Conservation (phyloP, 2,329 filamentous ascomycete species). For the Alternaria metachromatica region DNA sequence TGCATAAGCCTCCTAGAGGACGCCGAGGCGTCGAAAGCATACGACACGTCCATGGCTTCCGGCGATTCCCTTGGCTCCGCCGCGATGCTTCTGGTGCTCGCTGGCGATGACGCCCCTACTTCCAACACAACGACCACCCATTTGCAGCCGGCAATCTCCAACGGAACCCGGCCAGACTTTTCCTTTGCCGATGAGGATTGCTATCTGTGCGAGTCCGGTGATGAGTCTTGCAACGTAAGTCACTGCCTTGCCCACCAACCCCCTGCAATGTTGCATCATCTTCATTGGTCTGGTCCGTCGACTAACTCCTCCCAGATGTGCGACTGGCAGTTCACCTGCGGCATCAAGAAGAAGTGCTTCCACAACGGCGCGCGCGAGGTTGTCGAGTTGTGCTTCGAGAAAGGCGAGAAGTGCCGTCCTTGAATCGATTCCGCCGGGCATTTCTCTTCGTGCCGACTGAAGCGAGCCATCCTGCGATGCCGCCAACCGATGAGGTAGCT, state of each 20-base stretch:
- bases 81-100: background rate
- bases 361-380: slow-evolving; percentile 2
- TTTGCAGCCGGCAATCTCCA: background rate
- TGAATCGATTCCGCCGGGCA: background rate
- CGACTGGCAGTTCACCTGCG: slow-evolving; percentile 13
- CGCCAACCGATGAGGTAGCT: background rate
- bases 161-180: background rate
- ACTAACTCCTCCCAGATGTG: slow-evolving; percentile 12
- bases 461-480: background rate
- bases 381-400: slow-evolving; percentile 15
- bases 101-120: background rate
- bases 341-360: slow-evolving; percentile 18
- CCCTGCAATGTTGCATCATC: background rate
- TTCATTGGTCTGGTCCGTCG: background rate
- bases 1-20: background rate
- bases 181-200: slow-evolving; percentile 4
- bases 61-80: background rate
- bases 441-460: background rate
- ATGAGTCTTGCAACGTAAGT: slow-evolving; percentile 8
- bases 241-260: background rate
- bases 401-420: slow-evolving; percentile 5
- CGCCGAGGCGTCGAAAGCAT: background rate
- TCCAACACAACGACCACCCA: background rate
- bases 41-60: background rate
- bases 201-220: background rate